Base-by-base conservation (phyloP, 225 moss, liverwort and hornwort genomes). In the Antitrichia curtipendula region DNA sequence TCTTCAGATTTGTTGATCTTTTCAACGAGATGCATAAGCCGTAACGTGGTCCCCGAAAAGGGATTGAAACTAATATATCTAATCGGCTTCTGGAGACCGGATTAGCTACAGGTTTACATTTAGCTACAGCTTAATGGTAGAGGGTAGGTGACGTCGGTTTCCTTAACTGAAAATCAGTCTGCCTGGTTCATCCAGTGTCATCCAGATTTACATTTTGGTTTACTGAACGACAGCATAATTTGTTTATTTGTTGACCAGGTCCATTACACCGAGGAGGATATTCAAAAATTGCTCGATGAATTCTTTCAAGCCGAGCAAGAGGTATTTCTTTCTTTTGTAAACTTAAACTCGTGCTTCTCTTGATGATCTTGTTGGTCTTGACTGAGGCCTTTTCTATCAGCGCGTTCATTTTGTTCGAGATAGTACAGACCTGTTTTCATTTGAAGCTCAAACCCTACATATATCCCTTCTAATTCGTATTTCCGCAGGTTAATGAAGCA, bases 251-350 rank as follows among this genome's bases (percentile, higher is more conserved):
- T 88, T 91, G 86, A 75, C 58, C 84, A 96, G 97, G 94, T 91
- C 34, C 78, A 90, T 25, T 91, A 91, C 74, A 91, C 89, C 19
- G 97, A 97, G 24, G 95, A 95, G 81, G 94, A 96, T 53, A 65
- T 97, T 40, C 89, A 94, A 88, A 89, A 87, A 32, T 80, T 96
- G 40, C 54, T 94, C 27, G 87, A 92, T 74, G 88, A 96, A 68
- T 89, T 97, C n/a, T 89, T 92, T 32, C 83, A 91, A 89, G 72
- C 88, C 61, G 97, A 97, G 88, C 91, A 88, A 71, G 96, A 96
- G 94, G 97, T 96, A 91, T 85, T 62, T 16, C 34, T 74, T 62
- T 70, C 75, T 75, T 38, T 82, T 56, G 49, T 87, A 60, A 75
- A 75, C 69, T 17, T 45, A 41, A 71, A 70, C 77, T 69, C 52